Evolutionary conservation across 2,329 filamentous ascomycete species (phyloP).

Genomic region (Rasamsonia emersonii): DNA sequence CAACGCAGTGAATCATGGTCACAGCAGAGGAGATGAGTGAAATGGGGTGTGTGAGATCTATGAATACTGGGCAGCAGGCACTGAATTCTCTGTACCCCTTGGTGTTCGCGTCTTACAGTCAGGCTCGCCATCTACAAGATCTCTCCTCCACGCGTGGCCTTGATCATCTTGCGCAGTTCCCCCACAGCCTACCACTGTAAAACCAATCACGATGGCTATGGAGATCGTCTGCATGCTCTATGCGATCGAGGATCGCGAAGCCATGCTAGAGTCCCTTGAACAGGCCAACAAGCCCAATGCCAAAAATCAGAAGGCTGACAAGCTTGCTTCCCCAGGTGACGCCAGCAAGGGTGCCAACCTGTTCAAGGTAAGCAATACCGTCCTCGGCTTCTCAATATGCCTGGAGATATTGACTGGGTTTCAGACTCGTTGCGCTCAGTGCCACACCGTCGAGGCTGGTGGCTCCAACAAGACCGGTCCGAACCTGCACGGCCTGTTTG

Average conservation of each 20-base stretch:
- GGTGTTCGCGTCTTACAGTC: too few relatives aligned
- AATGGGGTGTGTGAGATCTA: too few relatives aligned
- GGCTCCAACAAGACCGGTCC: slow-evolving; percentile 98
- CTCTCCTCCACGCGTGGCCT: too few relatives aligned
- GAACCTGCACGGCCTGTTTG: slow-evolving; percentile 93
- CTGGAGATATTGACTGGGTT: not conserved
- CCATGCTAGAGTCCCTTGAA: too few relatives aligned
- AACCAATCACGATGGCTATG: slow-evolving; percentile 15
- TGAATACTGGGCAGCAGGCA: too few relatives aligned
- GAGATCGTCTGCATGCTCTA: slow-evolving; percentile 16
- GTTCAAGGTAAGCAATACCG: slow-evolving; percentile 63
- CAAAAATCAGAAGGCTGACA: slow-evolving; percentile 19
- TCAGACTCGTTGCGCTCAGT: slow-evolving; percentile 88
- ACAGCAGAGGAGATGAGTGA: too few relatives aligned
- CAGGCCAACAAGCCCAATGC: too few relatives aligned
- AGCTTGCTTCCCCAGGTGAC: slow-evolving; percentile 56
- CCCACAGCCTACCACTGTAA: not conserved
- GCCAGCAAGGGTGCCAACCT: slow-evolving; percentile 93
- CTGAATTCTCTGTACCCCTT: too few relatives aligned
- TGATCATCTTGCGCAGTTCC: too few relatives aligned
- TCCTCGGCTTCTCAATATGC: not conserved
- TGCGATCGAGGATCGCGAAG: too few relatives aligned
- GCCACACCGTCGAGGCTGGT: slow-evolving; percentile 86
- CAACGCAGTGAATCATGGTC: slow-evolving; percentile 3
- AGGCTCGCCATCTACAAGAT: too few relatives aligned